Conservation (phyloP, 1,139 yeast genomes). For the Hyphopichia pseudoburtonii region DNA sequence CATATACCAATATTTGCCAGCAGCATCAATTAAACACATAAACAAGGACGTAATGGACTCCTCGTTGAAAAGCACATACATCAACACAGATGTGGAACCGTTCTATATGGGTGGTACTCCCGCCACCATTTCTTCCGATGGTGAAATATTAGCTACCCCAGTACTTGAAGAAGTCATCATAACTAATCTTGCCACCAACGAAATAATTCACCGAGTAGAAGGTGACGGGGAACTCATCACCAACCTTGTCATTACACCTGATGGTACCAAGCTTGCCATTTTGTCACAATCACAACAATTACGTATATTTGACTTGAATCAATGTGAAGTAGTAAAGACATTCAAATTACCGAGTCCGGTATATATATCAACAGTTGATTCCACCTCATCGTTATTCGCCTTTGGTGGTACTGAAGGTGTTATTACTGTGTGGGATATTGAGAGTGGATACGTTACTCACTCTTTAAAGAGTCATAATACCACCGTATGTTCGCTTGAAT, state of each 20-base stretch:
- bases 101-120: conserved; percentile 84
- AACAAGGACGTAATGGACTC: conserved; percentile 18
- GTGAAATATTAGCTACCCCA: conserved; percentile 75
- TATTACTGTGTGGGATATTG: conserved; percentile 89
- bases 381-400: conserved; percentile 82
- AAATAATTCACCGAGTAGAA: conserved; percentile 59
- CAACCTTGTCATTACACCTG: conserved; percentile 71
- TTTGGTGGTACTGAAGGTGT: conserved; percentile 96
- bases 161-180: conserved; percentile 71
- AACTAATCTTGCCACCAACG: conserved; percentile 60
- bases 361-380: conserved; percentile 72
- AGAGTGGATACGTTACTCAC: conserved; percentile 85
- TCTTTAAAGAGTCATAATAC: conserved; percentile 93
- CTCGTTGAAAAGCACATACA: conserved; percentile 36
- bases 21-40: not conserved
- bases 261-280: conserved; percentile 66
- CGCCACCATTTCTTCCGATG: conserved; percentile 68
- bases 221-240: conserved; percentile 90
- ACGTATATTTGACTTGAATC: conserved; percentile 55
- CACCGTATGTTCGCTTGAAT: conserved; percentile 75
- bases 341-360: conserved; percentile 75
- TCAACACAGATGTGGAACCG: conserved; percentile 50
- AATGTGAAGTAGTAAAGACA: conserved; percentile 49
- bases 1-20: not conserved
- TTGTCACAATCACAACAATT: conserved; percentile 85